Evolutionary conservation across 805 yeast genomes (phyloP).

Genomic region (Spathaspora boniae): DNA sequence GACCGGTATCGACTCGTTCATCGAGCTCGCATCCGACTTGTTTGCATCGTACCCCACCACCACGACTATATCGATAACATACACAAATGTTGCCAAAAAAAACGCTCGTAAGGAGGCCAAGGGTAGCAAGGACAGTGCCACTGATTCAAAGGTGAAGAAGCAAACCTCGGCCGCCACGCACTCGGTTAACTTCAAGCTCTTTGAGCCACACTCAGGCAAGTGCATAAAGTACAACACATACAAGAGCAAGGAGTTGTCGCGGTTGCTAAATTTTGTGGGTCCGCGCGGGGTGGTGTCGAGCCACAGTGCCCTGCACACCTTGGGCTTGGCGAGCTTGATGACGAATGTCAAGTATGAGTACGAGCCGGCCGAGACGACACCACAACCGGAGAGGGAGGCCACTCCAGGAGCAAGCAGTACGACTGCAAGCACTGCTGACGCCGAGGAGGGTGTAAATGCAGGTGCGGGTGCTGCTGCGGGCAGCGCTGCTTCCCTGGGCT

Average conservation of each 20-base stretch:
- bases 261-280: constrained; percentile 70
- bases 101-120: background rate
- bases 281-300: constrained; percentile 53
- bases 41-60: constrained; percentile 36
- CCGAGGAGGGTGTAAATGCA: no score
- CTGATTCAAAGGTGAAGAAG: constrained; percentile 10
- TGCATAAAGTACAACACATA: constrained; percentile 55
- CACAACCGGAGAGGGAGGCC: constrained; percentile 11
- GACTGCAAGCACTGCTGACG: constrained; percentile 10
- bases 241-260: constrained; percentile 69
- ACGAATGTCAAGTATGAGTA: constrained; percentile 31
- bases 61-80: constrained; percentile 34
- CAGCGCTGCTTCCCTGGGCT: constrained; percentile 9
- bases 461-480: no score
- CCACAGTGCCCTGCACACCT: constrained; percentile 14
- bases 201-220: constrained; percentile 61
- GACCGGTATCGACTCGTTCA: constrained; percentile 22
- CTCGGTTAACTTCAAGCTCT: constrained; percentile 54
- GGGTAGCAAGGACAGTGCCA: constrained; percentile 8
- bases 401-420: constrained; percentile 11
- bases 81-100: constrained; percentile 28
- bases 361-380: constrained; percentile 12
- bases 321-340: constrained; percentile 41
- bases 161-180: constrained; percentile 22
- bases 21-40: constrained; percentile 27